Conservation (phyloP, 1,284 basidiomycete genomes). For the Serendipita sp. region DNA sequence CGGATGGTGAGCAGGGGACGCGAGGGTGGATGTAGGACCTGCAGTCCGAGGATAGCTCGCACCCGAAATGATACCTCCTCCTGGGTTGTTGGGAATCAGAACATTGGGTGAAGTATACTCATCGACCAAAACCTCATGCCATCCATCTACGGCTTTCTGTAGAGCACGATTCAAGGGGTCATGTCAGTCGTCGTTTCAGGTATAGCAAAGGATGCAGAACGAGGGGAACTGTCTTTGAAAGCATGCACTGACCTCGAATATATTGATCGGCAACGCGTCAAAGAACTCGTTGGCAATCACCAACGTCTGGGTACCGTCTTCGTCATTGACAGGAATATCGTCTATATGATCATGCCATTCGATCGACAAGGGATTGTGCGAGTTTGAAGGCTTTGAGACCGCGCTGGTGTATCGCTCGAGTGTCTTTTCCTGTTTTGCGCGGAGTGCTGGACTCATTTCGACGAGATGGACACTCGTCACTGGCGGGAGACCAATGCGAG, state of each 20-base stretch:
- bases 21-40: background rate
- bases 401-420: slow-evolving; percentile 22
- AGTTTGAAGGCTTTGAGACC: slow-evolving; percentile 13
- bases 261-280: slow-evolving; percentile 86
- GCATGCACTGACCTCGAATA: slow-evolving; percentile 52
- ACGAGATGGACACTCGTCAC: slow-evolving; percentile 59
- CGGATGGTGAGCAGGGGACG: background rate
- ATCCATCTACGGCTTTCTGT: slow-evolving; percentile 66
- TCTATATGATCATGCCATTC: slow-evolving; percentile 68
- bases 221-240: background rate
- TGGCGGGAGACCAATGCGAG: slow-evolving; percentile 32
- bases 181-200: background rate
- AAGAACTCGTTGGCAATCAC: slow-evolving; percentile 96
- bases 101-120: background rate
- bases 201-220: background rate
- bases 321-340: slow-evolving; percentile 36
- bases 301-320: slow-evolving; percentile 59
- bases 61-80: slow-evolving; percentile 11
- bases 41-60: slow-evolving; percentile 5
- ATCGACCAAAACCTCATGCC: slow-evolving; percentile 78
- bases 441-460: slow-evolving; percentile 64
- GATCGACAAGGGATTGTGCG: slow-evolving; percentile 26
- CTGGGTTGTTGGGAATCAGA: slow-evolving; percentile 8
- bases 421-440: slow-evolving; percentile 45
- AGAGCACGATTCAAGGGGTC: background rate